Percentiles rank a stretch among this genome's conserved stretches.
Conservation (phyloP, 2,329 filamentous ascomycete species). For the Acrodontium crateriforme region DNA sequence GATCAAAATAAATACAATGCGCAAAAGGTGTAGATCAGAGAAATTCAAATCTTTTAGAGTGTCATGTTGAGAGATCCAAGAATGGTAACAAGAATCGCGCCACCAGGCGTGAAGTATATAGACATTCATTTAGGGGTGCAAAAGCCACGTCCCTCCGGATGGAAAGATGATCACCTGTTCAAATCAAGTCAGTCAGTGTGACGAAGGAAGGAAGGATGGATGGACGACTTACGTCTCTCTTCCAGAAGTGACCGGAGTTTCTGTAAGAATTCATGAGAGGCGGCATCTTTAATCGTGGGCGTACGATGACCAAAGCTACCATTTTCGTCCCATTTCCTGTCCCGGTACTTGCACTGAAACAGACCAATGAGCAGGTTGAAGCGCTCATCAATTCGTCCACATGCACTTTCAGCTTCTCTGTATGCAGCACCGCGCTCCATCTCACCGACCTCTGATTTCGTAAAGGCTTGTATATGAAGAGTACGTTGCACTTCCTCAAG, state of each 20-base stretch:
- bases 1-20: neutral
- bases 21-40: neutral
- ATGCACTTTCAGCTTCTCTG: constrained; percentile 24
- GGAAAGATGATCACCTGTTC: constrained; percentile 25
- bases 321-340: constrained; percentile 23
- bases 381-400: constrained; percentile 30
- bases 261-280: constrained; percentile 23
- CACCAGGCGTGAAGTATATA: constrained; percentile 30
- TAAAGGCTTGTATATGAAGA: constrained; percentile 29
- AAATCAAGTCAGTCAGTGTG: constrained; percentile 1
- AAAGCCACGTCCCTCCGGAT: constrained; percentile 26
- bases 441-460: constrained; percentile 21
- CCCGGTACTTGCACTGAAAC: constrained; percentile 35
- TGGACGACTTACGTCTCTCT: constrained; percentile 27
- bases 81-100: constrained; percentile 30
- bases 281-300: constrained; percentile 23
- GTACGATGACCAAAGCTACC: constrained; percentile 27
- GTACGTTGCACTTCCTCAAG: constrained; percentile 35
- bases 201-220: neutral
- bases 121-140: constrained; percentile 23
- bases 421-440: constrained; percentile 11
- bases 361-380: constrained; percentile 32
- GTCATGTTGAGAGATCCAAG: constrained; percentile 8
- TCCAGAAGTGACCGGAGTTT: constrained; percentile 25
- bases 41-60: no score